phyloP scores from a whole-genome alignment of 352 stramenopile species.

The Phytophthora pinifolia region DNA sequence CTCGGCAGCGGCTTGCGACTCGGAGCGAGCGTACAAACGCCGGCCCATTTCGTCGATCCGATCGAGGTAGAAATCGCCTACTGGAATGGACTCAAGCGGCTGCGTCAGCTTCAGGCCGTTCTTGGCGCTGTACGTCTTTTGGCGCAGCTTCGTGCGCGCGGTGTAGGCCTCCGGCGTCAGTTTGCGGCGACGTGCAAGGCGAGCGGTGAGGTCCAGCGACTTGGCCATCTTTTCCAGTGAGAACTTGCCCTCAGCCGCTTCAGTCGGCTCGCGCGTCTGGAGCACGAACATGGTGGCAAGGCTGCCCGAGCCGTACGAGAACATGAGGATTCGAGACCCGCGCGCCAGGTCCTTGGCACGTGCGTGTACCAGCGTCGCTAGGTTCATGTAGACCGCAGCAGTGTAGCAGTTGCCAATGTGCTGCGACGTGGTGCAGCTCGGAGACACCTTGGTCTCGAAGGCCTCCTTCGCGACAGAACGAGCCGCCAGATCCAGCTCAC shows the following conservation, averaged over 20 bases:
- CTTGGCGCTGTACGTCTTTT: slow-evolving; percentile 67
- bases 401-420: slow-evolving; percentile 97
- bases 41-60: slow-evolving; percentile 90
- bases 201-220: slow-evolving; percentile 76
- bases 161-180: slow-evolving; percentile 91
- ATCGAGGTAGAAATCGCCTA: slow-evolving; percentile 92
- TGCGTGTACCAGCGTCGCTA: slow-evolving; percentile 90
- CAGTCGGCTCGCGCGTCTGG: slow-evolving; percentile 18
- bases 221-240: slow-evolving; percentile 88
- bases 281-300: slow-evolving; percentile 94
- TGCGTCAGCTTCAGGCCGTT: slow-evolving; percentile 68
- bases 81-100: slow-evolving; percentile 56
- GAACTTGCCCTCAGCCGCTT: slow-evolving; percentile 54
- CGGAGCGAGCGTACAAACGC: slow-evolving; percentile 77
- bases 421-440: slow-evolving; percentile 87
- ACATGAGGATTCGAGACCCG: slow-evolving; percentile 89
- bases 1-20: slow-evolving; percentile 3
- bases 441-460: slow-evolving; percentile 81
- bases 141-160: slow-evolving; percentile 89
- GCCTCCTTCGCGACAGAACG: slow-evolving; percentile 76
- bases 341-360: slow-evolving; percentile 44
- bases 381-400: slow-evolving; percentile 95
- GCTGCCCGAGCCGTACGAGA: slow-evolving; percentile 97
- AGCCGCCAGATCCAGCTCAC: slow-evolving; percentile 86
- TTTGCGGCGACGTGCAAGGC: slow-evolving; percentile 82